phyloP scores from a whole-genome alignment of 768 basidiomycete genomes.

The Pulveroboletus sp. region DNA sequence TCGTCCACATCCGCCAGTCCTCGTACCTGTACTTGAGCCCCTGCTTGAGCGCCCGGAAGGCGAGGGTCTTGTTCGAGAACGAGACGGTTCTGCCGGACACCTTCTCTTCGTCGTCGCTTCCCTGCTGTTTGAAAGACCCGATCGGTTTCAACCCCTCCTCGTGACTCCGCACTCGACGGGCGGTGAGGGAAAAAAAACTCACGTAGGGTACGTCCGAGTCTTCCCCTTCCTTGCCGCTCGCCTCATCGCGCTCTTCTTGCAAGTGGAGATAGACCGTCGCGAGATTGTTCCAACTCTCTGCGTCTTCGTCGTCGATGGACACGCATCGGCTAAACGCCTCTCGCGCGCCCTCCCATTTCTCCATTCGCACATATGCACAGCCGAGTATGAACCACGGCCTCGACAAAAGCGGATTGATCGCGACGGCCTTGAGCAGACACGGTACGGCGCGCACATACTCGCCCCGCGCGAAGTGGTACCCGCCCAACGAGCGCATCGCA shows the following conservation, averaged over 20 bases:
- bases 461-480: constrained; percentile 66
- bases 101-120: constrained; percentile 1
- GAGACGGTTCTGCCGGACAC: constrained; percentile 37
- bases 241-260: constrained; percentile 40
- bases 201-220: constrained; percentile 21
- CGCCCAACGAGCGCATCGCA: constrained; percentile 89
- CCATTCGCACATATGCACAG: constrained; percentile 76
- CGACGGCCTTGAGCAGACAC: constrained; percentile 70
- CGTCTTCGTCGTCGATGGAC: constrained; percentile 90
- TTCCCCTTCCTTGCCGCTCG: constrained; percentile 29
- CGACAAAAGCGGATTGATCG: constrained; percentile 83
- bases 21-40: constrained; percentile 82
- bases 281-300: constrained; percentile 97
- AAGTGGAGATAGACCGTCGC: constrained; percentile 91
- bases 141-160: too few relatives aligned
- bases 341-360: constrained; percentile 81
- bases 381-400: constrained; percentile 97
- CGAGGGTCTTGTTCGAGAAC: constrained; percentile 77
- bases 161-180: background rate
- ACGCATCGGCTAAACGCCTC: constrained; percentile 86
- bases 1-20: constrained; percentile 98
- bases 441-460: constrained; percentile 60
- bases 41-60: constrained; percentile 89
- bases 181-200: constrained; percentile 2
- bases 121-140: too few relatives aligned